Conservation (phyloP, 2,329 filamentous ascomycete species). For the Fulvia fulva region DNA sequence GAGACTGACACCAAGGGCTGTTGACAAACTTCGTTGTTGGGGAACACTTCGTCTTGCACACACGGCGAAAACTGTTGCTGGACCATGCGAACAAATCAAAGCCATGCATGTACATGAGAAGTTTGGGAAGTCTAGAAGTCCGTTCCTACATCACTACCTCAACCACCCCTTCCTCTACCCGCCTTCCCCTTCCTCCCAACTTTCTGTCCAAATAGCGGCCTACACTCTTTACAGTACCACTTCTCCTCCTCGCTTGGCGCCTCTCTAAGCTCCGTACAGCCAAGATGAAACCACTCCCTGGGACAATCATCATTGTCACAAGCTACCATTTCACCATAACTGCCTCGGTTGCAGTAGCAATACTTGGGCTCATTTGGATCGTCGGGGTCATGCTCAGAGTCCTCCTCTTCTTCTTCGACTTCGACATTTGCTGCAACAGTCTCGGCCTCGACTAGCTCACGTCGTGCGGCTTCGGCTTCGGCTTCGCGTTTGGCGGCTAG, state of each 20-base stretch:
- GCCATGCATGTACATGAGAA: too few relatives aligned
- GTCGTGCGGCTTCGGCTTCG: conserved; percentile 2
- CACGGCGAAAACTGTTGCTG: too few relatives aligned
- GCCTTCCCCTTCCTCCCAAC: conserved; percentile 15
- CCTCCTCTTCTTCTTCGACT: conserved; percentile 28
- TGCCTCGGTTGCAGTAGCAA: conserved; percentile 62
- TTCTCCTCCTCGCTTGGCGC: conserved; percentile 52
- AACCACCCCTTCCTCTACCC: conserved; percentile 16
- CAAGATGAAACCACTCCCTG: conserved; percentile 65
- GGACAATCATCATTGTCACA: conserved; percentile 63
- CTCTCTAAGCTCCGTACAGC: conserved; percentile 58
- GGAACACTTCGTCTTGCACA: too few relatives aligned
- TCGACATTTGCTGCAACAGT: conserved; percentile 8
- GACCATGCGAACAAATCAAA: too few relatives aligned
- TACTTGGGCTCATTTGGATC: conserved; percentile 58
- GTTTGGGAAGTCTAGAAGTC: too few relatives aligned
- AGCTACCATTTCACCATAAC: conserved; percentile 64
- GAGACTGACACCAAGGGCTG: too few relatives aligned
- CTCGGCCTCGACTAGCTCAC: conserved; percentile 12
- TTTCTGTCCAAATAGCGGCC: conserved; percentile 18
- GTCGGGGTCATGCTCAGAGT: conserved; percentile 36
- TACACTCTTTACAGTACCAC: conserved; percentile 55
- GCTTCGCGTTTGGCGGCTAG: conserved; percentile 7
- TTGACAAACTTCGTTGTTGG: too few relatives aligned
- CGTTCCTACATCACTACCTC: not conserved